phyloP scores from a whole-genome alignment of 202 grass and related monocot genomes.

The Cymbopogon flexuosus region DNA sequence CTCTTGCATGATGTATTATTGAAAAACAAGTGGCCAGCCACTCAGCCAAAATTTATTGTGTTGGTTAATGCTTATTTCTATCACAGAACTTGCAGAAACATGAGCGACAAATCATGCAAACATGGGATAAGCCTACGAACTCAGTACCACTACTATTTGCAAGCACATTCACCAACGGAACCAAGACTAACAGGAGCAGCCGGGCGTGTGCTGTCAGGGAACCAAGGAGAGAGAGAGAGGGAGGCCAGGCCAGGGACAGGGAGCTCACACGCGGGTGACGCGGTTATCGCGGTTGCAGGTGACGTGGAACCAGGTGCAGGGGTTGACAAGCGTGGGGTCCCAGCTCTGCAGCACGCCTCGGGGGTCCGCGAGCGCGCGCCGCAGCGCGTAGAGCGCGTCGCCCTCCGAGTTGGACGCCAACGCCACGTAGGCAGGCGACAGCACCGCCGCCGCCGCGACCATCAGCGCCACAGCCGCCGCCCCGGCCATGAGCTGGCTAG shows the following conservation, averaged over 20 bases:
- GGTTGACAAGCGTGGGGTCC: slow-evolving; percentile 69
- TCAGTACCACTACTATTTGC: not conserved
- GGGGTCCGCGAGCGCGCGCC: slow-evolving; percentile 52
- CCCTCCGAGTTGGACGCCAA: slow-evolving; percentile 59
- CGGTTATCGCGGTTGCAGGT: slow-evolving; percentile 65
- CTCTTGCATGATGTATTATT: not conserved
- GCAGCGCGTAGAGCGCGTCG: slow-evolving; percentile 64
- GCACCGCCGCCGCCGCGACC: slow-evolving; percentile 21
- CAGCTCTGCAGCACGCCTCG: slow-evolving; percentile 63
- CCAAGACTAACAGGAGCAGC: not conserved
- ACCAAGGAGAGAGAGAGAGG: not conserved
- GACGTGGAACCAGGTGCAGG: slow-evolving; percentile 83
- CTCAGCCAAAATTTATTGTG: not conserved
- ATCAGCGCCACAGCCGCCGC: not conserved
- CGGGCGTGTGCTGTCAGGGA: not conserved
- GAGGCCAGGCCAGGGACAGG: not conserved
- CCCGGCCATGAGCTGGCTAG: slow-evolving; percentile 37
- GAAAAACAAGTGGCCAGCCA: not conserved
- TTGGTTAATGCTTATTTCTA: not conserved
- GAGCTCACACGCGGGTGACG: slow-evolving; percentile 68
- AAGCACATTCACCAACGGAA: not conserved
- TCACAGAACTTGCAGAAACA: not conserved
- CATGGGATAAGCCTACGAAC: not conserved
- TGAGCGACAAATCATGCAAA: not conserved
- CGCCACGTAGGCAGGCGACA: slow-evolving; percentile 20